These are phyloP conservation scores for Tubosaeta sp. DNA, from an alignment of 768 basidiomycete genomes.

Conservation along the genomic window DNA sequence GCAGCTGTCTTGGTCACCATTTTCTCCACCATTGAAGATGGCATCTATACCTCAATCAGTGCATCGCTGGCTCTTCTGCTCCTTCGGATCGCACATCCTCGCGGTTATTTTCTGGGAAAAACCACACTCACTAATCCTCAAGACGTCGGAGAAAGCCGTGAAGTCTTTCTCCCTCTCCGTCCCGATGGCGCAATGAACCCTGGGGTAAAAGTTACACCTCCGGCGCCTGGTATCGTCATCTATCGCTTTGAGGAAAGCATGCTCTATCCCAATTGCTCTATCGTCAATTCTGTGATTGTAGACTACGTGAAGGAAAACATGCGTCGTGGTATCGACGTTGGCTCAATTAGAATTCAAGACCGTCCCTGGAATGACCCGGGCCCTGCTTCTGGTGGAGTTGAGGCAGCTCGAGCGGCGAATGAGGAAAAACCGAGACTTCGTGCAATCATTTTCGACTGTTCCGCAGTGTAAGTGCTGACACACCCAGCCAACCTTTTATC, in stretches of 20 bases:
- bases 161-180: conserved; percentile 79
- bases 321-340: conserved; percentile 71
- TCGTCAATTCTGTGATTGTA: conserved; percentile 68
- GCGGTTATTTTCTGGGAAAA: conserved; percentile 87
- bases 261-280: conserved; percentile 75
- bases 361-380: conserved; percentile 96
- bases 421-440: conserved; percentile 66
- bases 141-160: conserved; percentile 44
- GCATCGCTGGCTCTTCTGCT: conserved; percentile 77
- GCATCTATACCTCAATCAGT: conserved; percentile 84
- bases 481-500: not conserved
- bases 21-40: conserved; percentile 92
- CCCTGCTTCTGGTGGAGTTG: conserved; percentile 45
- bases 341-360: conserved; percentile 58
- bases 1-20: conserved; percentile 87
- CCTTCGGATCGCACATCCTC: conserved; percentile 81
- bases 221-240: conserved; percentile 81
- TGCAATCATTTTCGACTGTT: conserved; percentile 90
- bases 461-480: conserved; percentile 53
- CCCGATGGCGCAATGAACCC: conserved; percentile 61
- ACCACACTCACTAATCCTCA: conserved; percentile 51
- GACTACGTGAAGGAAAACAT: conserved; percentile 78
- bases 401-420: conserved; percentile 43
- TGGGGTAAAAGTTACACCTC: conserved; percentile 67
- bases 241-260: conserved; percentile 92